Conservation (phyloP, 805 yeast species). For the Torulaspora franciscae region DNA sequence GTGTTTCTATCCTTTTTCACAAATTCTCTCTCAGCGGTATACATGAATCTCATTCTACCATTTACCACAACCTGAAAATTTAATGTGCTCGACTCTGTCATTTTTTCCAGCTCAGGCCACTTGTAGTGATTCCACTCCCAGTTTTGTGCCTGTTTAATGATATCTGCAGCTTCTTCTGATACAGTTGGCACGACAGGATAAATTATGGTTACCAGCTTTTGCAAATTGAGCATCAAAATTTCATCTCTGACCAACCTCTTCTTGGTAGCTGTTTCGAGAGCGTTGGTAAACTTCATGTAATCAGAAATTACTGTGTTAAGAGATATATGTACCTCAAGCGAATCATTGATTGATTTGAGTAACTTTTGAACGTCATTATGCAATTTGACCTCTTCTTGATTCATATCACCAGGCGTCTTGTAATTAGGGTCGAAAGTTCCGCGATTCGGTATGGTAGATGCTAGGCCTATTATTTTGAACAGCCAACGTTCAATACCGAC, state of each 20-base stretch:
- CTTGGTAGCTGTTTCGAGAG: conserved; percentile 40
- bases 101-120: conserved; percentile 58
- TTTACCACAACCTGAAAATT: conserved; percentile 63
- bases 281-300: conserved; percentile 75
- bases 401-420: conserved; percentile 22
- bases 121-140: conserved; percentile 33
- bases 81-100: conserved; percentile 36
- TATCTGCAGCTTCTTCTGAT: conserved; percentile 79
- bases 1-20: conserved; percentile 33
- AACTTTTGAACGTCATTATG: conserved; percentile 54
- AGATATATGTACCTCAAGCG: conserved; percentile 55
- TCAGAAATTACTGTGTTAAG: conserved; percentile 86
- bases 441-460: conserved; percentile 11
- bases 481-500: conserved; percentile 89
- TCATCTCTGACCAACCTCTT: conserved; percentile 36
- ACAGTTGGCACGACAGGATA: conserved; percentile 80
- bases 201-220: conserved; percentile 54
- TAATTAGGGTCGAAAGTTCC: conserved; percentile 6
- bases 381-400: conserved; percentile 46
- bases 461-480: conserved; percentile 43
- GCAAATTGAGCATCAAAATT: conserved; percentile 46
- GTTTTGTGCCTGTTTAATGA: conserved; percentile 26
- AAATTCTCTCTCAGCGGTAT: conserved; percentile 38
- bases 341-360: conserved; percentile 48
- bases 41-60: conserved; percentile 59